These are phyloP conservation scores for Podila verticillata DNA, from an alignment of 192 early-diverging fungal genomes.

Conservation along the genomic window DNA sequence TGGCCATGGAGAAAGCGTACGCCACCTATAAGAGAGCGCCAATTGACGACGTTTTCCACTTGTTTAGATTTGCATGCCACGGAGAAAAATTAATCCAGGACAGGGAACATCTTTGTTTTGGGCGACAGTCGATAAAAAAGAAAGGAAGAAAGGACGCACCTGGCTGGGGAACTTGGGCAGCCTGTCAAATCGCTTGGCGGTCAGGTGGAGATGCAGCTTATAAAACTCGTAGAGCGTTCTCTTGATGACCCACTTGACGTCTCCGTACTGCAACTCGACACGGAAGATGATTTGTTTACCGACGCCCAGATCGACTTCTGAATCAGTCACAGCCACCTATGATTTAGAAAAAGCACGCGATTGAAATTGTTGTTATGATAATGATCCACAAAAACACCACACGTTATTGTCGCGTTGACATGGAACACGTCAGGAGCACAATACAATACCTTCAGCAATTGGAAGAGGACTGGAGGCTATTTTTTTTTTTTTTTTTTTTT, in stretches of 20 bases:
- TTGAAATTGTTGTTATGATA: too few species aligned
- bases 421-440: not conserved
- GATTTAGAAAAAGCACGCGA: not conserved
- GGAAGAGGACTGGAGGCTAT: constrained; percentile 45
- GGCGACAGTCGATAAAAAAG: not conserved
- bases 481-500: not conserved
- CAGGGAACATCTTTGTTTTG: not conserved
- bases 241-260: constrained; percentile 80
- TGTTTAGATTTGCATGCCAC: not conserved
- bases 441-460: constrained; percentile 33
- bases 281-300: constrained; percentile 69
- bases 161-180: constrained; percentile 43
- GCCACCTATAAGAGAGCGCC: not conserved
- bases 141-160: constrained; percentile 3
- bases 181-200: constrained; percentile 30
- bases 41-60: not conserved
- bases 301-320: constrained; percentile 41
- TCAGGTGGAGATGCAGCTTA: constrained; percentile 69
- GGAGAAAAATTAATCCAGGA: not conserved
- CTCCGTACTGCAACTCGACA: constrained; percentile 79
- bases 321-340: constrained; percentile 61
- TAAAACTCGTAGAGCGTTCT: constrained; percentile 75
- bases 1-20: constrained; percentile 28
- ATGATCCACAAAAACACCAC: too few species aligned
- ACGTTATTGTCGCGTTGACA: too few species aligned